Percentiles rank a stretch among this genome's conserved stretches.
Evolutionary conservation across 208 protist genomes (phyloP).

Genomic region (Trypanosoma mega): DNA sequence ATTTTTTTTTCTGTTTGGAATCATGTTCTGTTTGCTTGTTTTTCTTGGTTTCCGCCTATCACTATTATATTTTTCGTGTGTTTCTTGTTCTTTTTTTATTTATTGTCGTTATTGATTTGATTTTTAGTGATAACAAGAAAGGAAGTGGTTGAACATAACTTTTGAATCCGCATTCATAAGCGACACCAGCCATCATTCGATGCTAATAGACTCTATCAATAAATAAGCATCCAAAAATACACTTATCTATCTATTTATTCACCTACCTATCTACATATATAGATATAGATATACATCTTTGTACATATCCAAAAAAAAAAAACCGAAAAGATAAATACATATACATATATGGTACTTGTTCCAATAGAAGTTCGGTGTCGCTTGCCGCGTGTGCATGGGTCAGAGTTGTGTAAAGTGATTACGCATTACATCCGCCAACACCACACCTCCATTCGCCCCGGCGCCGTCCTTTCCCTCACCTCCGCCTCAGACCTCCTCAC

Average conservation of each 20-base stretch:
- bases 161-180: too few species aligned
- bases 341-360: conserved; percentile 21
- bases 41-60: too few species aligned
- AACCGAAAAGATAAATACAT: neutral
- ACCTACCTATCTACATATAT: neutral
- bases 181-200: too few species aligned
- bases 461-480: conserved; percentile 31
- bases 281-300: conserved; percentile 1
- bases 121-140: conserved; percentile 1
- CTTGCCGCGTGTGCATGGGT: conserved; percentile 28
- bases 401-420: conserved; percentile 38
- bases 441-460: conserved; percentile 23
- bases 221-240: too few species aligned
- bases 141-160: neutral
- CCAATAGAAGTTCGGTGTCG: conserved; percentile 55
- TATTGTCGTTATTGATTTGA: conserved; percentile 13
- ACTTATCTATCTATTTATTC: neutral
- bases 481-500: conserved; percentile 22
- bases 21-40: too few species aligned
- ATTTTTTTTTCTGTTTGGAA: too few species aligned
- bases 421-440: conserved; percentile 25
- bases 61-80: too few species aligned
- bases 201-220: too few species aligned
- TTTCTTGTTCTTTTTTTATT: neutral
- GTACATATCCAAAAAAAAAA: neutral